phyloP scores from a whole-genome alignment of 2,329 filamentous ascomycete species.

The Gyromitra esculenta region DNA sequence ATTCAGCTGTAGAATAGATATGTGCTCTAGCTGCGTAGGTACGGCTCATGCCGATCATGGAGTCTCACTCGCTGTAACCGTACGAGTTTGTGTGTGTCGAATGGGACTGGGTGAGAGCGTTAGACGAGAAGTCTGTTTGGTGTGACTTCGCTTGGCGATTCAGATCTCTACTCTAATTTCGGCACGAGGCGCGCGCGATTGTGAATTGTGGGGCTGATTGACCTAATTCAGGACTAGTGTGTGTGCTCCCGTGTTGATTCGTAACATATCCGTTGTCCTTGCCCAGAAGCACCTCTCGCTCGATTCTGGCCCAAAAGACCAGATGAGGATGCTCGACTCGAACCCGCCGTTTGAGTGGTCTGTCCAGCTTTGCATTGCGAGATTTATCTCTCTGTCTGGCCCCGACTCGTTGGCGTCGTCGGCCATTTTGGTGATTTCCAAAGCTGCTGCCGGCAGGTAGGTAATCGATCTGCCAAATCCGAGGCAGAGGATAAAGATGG shows the following conservation, averaged over 20 bases:
- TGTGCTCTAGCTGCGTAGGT: no score
- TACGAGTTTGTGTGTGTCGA: neutral
- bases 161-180: conserved; percentile 31
- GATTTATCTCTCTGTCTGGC: neutral
- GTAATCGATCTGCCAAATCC: conserved; percentile 14
- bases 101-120: neutral
- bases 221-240: conserved; percentile 5
- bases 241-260: neutral
- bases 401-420: neutral
- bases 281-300: neutral
- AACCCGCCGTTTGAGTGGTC: neutral
- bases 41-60: conserved; percentile 7
- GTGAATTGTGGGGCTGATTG: neutral
- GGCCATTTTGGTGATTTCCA: neutral
- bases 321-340: conserved; percentile 15
- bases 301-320: neutral
- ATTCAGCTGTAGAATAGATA: neutral
- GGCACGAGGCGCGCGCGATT: conserved; percentile 19
- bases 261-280: conserved; percentile 3
- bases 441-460: conserved; percentile 8
- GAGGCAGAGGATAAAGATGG: conserved; percentile 4
- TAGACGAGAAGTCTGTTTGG: neutral
- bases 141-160: conserved; percentile 14
- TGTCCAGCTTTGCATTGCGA: neutral
- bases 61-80: conserved; percentile 36